A percentile compares a stretch with the other conserved stretches of the same genome.
Conservation (phyloP, 805 yeast genomes). For the Teunomyces kruisii region DNA sequence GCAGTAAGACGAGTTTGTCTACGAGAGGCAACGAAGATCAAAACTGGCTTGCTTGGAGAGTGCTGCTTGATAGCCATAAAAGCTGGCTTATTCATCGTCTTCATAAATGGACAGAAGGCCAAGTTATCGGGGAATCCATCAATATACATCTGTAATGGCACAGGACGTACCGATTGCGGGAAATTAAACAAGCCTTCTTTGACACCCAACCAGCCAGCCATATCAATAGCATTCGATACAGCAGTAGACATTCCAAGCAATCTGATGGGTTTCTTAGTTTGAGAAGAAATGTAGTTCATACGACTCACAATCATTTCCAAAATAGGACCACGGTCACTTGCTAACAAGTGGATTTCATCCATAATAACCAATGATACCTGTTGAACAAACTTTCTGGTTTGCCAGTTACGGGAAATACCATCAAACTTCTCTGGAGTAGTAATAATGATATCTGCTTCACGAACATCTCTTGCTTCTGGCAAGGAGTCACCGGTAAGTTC, state of each 20-base stretch:
- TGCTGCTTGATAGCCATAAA: constrained; percentile 91
- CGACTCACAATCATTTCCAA: constrained; percentile 88
- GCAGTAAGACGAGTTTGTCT: constrained; percentile 83
- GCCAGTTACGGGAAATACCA: constrained; percentile 87
- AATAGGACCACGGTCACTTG: constrained; percentile 85
- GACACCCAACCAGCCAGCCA: constrained; percentile 84
- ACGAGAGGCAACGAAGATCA: constrained; percentile 82
- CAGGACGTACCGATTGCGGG: constrained; percentile 81
- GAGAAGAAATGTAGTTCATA: constrained; percentile 68
- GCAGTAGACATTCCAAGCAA: constrained; percentile 82
- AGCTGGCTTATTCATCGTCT: constrained; percentile 86
- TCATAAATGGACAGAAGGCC: constrained; percentile 83
- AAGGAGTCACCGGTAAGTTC: constrained; percentile 83
- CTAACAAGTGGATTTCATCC: constrained; percentile 84
- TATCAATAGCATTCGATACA: constrained; percentile 79
- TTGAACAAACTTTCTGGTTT: constrained; percentile 72
- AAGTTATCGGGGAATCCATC: constrained; percentile 83
- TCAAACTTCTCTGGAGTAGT: constrained; percentile 88
- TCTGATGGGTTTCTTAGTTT: constrained; percentile 60
- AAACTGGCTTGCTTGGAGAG: constrained; percentile 80
- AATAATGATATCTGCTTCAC: constrained; percentile 70
- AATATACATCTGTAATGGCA: constrained; percentile 81
- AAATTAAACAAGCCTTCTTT: constrained; percentile 74
- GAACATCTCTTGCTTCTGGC: constrained; percentile 66
- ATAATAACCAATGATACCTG: constrained; percentile 72